phyloP scores from a whole-genome alignment of 2,329 filamentous ascomycete species.

The Exophiala calicioides region DNA sequence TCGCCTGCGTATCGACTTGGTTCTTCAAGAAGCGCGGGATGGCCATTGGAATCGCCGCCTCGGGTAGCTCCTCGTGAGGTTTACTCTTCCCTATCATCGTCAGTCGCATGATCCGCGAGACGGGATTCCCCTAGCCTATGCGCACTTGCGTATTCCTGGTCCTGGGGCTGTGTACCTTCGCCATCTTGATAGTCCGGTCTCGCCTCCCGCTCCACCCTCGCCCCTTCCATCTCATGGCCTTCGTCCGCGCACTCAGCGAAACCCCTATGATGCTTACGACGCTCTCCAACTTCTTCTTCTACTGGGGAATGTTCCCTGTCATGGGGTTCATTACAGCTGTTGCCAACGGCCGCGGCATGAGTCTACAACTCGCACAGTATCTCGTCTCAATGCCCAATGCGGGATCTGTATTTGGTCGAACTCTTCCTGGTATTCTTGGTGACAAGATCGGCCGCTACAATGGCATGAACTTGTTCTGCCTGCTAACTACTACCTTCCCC shows the following conservation, averaged over 20 bases:
- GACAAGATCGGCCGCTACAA: conserved; percentile 59
- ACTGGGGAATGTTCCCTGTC: conserved; percentile 36
- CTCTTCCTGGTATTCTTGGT: conserved; percentile 55
- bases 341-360: conserved; percentile 30
- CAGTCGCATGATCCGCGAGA: conserved; percentile 52
- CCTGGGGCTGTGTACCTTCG: conserved; percentile 57
- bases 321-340: conserved; percentile 31
- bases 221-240: too few species aligned
- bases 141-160: conserved; percentile 61
- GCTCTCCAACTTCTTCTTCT: conserved; percentile 32
- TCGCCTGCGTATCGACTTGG: conserved; percentile 50
- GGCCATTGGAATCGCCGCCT: conserved; percentile 56
- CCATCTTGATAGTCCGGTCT: conserved; percentile 55
- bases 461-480: conserved; percentile 53
- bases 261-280: conserved; percentile 30
- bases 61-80: conserved; percentile 58
- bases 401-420: conserved; percentile 54
- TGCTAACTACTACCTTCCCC: conserved; percentile 48
- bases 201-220: conserved; percentile 47
- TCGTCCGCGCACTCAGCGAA: too few species aligned
- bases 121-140: conserved; percentile 61
- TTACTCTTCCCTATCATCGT: conserved; percentile 66
- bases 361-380: conserved; percentile 30
- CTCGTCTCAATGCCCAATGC: conserved; percentile 35
- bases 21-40: conserved; percentile 55